Evolutionary conservation across 2,329 filamentous ascomycete genomes (phyloP).

Genomic region (Ophiostoma piceae): DNA sequence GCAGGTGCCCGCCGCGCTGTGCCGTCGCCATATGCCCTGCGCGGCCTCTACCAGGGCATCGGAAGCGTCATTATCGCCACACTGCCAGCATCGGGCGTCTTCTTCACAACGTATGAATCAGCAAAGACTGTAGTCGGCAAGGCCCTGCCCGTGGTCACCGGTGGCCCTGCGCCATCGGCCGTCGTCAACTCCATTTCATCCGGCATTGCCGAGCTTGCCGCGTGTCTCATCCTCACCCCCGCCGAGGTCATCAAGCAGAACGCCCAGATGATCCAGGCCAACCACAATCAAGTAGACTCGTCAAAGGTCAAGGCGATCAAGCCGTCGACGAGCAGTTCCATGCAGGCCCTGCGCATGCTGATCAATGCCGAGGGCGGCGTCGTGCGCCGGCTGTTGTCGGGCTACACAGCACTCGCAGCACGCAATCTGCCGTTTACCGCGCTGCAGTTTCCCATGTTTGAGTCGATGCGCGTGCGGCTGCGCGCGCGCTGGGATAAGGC

Average conservation of each 20-base stretch:
- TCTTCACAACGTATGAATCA: constrained; percentile 86
- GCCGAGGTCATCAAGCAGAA: constrained; percentile 93
- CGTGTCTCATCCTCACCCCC: constrained; percentile 79
- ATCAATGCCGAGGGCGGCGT: constrained; percentile 46
- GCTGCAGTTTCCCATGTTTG: constrained; percentile 83
- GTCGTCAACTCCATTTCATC: constrained; percentile 70
- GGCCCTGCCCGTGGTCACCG: constrained; percentile 36
- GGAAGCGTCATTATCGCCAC: constrained; percentile 81
- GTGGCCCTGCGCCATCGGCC: constrained; percentile 46
- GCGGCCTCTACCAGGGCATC: constrained; percentile 80
- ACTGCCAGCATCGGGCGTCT: constrained; percentile 80
- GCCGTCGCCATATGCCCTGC: constrained; percentile 48
- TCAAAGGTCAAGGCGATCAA: constrained; percentile 12
- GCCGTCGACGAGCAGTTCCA: constrained; percentile 37
- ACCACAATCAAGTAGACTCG: constrained; percentile 27
- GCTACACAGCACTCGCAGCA: constrained; percentile 75
- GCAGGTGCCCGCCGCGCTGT: not conserved
- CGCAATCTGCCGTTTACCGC: constrained; percentile 84
- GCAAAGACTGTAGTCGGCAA: constrained; percentile 59
- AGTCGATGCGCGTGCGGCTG: constrained; percentile 58
- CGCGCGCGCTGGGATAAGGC: constrained; percentile 34
- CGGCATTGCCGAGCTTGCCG: constrained; percentile 71
- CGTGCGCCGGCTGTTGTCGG: constrained; percentile 56
- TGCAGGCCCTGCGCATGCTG: constrained; percentile 46
- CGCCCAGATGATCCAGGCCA: constrained; percentile 67